These are phyloP conservation scores for Boletus vermiculosoides DNA, from an alignment of 768 basidiomycete genomes.

Conservation along the genomic window DNA sequence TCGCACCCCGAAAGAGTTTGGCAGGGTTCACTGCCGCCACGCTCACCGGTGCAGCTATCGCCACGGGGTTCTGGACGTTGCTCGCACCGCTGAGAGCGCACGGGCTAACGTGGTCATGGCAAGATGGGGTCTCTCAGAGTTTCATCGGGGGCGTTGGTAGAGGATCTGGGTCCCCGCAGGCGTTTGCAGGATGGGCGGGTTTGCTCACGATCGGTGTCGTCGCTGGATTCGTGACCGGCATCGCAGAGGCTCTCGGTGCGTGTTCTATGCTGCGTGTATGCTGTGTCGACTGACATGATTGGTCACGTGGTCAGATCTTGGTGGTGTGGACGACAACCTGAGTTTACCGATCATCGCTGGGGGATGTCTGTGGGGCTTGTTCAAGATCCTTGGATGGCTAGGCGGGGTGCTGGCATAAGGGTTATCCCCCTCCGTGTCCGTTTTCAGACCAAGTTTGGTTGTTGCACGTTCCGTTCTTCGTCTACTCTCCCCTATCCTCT, in stretches of 20 bases:
- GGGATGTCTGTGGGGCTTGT: constrained; percentile 59
- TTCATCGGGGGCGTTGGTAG: constrained; percentile 11
- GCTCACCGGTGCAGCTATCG: constrained; percentile 66
- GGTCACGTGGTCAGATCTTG: constrained; percentile 57
- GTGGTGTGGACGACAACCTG: constrained; percentile 83
- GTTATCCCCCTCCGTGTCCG: no score
- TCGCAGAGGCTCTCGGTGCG: constrained; percentile 88
- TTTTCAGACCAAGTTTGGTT: background rate
- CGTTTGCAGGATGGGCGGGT: constrained; percentile 39
- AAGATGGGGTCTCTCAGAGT: constrained; percentile 42
- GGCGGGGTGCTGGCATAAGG: constrained; percentile 19
- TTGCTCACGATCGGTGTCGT: constrained; percentile 56
- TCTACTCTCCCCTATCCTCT: background rate
- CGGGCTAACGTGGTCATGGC: constrained; percentile 58
- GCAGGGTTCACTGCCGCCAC: constrained; percentile 82
- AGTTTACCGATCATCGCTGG: constrained; percentile 88
- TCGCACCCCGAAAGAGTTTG: constrained; percentile 80
- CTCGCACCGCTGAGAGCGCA: constrained; percentile 48
- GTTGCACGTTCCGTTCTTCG: background rate
- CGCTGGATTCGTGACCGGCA: constrained; percentile 75
- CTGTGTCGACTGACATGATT: background rate
- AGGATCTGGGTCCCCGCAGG: constrained; percentile 1
- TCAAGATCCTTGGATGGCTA: constrained; percentile 42
- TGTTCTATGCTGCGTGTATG: constrained; percentile 15
- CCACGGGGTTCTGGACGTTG: constrained; percentile 69